Conservation (phyloP, 768 basidiomycete genomes). For the Lactarius pseudohatsudake region DNA sequence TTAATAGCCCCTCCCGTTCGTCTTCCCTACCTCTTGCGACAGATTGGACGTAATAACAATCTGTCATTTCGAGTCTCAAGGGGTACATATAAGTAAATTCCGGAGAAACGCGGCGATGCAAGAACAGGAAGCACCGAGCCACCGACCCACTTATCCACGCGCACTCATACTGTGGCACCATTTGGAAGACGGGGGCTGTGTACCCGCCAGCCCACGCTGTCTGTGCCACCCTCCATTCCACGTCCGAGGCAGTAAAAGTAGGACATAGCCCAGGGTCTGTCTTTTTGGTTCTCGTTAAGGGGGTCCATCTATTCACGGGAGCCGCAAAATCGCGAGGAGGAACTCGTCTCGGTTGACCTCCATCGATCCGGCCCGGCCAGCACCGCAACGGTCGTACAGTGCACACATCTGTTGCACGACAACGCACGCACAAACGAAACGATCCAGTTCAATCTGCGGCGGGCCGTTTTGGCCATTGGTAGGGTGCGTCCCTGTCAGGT, state of each 20-base stretch:
- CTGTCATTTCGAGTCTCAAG: not conserved
- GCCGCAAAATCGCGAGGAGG: slow-evolving; percentile 5
- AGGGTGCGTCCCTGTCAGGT: slow-evolving; percentile 1
- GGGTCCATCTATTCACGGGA: not conserved
- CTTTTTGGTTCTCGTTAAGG: not conserved
- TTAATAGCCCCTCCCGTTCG: not conserved
- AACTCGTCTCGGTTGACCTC: slow-evolving; percentile 7
- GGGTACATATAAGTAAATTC: not conserved
- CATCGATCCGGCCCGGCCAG: not conserved
- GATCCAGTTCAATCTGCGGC: slow-evolving; percentile 11
- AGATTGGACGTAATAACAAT: not conserved
- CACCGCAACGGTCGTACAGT: slow-evolving; percentile 8
- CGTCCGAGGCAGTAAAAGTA: not conserved
- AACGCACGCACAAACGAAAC: slow-evolving; percentile 14
- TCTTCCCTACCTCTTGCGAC: no score
- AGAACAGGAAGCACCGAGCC: not conserved
- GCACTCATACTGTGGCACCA: no score
- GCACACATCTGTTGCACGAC: slow-evolving; percentile 13
- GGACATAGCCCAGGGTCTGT: not conserved
- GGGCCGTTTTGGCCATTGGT: not conserved
- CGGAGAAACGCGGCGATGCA: not conserved
- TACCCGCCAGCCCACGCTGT: not conserved
- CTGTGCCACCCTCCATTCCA: not conserved
- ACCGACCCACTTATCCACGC: not conserved
- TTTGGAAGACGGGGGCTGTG: not conserved